Conservation (phyloP, 805 yeast species). For the Limtongozyma cylindracea region DNA sequence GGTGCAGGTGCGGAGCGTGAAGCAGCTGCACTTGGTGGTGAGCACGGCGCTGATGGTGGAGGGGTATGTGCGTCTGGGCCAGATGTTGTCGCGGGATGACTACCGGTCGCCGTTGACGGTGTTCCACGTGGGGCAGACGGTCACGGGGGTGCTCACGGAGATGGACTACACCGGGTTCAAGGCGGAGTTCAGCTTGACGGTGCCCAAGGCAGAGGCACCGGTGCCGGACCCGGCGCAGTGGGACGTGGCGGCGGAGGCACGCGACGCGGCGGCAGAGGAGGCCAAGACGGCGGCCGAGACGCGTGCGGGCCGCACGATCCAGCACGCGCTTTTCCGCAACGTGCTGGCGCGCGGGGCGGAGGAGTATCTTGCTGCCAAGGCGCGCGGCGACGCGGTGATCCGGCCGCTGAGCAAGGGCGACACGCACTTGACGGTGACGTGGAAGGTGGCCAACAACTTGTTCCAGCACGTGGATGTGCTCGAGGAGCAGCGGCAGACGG, state of each 20-base stretch:
- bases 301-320: conserved; percentile 71
- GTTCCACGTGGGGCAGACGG: conserved; percentile 48
- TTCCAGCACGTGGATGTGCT: conserved; percentile 80
- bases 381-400: conserved; percentile 79
- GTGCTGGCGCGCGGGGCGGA: conserved; percentile 79
- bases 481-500: no score
- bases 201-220: conserved; percentile 24
- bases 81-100: no score
- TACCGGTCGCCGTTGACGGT: no score
- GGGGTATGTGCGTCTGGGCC: conserved; percentile 19
- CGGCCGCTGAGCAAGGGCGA: conserved; percentile 86
- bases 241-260: conserved; percentile 55
- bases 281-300: no score
- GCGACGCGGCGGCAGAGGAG: conserved; percentile 34
- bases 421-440: conserved; percentile 75
- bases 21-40: conserved; percentile 24
- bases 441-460: conserved; percentile 83
- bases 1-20: conserved; percentile 43
- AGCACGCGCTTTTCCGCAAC: conserved; percentile 77
- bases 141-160: conserved; percentile 53
- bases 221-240: conserved; percentile 40
- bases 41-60: conserved; percentile 14
- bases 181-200: conserved; percentile 47
- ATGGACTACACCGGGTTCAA: conserved; percentile 54
- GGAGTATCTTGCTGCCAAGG: conserved; percentile 67